Conservation (phyloP, 495 filamentous ascomycete genomes). For the Daldinia bambusicola region DNA sequence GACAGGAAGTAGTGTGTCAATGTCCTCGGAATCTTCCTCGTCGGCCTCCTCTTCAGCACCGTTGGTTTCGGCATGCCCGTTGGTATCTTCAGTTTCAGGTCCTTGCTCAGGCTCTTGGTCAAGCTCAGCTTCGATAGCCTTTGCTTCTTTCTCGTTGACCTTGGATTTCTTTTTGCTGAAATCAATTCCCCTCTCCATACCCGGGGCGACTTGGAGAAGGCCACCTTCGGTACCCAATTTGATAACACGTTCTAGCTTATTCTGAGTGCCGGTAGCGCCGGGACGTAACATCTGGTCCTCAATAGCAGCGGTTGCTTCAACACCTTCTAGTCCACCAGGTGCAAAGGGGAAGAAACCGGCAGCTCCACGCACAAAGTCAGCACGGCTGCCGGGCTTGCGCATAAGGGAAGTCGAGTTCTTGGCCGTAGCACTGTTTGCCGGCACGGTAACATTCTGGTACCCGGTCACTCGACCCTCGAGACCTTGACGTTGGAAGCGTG, state of each 20-base stretch:
- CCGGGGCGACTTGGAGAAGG: conserved; percentile 83
- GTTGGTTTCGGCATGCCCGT: conserved; percentile 56
- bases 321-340: conserved; percentile 87
- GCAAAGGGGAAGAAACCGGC: conserved; percentile 97
- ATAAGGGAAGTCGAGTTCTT: conserved; percentile 95
- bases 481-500: conserved; percentile 90
- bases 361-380: conserved; percentile 94
- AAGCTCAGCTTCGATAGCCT: conserved; percentile 79
- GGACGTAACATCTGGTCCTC: conserved; percentile 70
- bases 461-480: conserved; percentile 93
- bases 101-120: conserved; percentile 69
- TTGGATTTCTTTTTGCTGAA: conserved; percentile 71
- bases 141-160: conserved; percentile 63
- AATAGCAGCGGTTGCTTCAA: conserved; percentile 80
- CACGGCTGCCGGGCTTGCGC: conserved; percentile 85
- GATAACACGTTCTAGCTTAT: conserved; percentile 80
- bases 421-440: conserved; percentile 87
- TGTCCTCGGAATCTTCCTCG: conserved; percentile 73
- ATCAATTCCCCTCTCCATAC: conserved; percentile 80
- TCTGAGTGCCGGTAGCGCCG: conserved; percentile 52
- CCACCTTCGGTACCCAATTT: conserved; percentile 80
- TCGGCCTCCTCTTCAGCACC: conserved; percentile 54
- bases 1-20: conserved; percentile 87
- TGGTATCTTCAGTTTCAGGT: conserved; percentile 55
- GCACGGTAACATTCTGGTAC: conserved; percentile 93